Base-by-base conservation (phyloP, 306 rosid genomes). In the Pyrus betulifolia region DNA sequence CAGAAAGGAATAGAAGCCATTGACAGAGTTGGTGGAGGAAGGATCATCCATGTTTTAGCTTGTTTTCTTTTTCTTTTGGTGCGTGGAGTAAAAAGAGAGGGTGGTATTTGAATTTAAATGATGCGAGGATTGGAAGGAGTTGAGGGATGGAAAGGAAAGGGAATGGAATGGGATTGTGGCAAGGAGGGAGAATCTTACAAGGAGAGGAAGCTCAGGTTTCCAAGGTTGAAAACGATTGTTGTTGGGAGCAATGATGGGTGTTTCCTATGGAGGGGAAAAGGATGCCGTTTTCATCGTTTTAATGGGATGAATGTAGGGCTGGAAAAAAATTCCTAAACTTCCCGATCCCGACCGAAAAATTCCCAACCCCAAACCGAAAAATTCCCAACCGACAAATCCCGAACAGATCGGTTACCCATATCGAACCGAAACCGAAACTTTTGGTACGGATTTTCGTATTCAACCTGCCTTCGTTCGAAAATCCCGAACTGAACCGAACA, bases 231-330 rank as follows among this genome's bases (percentile, higher is more conserved):
- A 91, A 88, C 90, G 96, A 92, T 96, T 87, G 6, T 49, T 49
- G 96, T 91, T 92, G 96, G 96, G 92, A 81, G 96, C 94, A 96
- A 96, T 96, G 98, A 96, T 96, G 98, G 86, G 93, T 93, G 99
- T 96, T 96, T 93, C 99, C 97, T 88, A 86, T 69, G 77, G 74
- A 91, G 97, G 99, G 97, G 97, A 85, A 49, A 91, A 86, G 89
- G 96, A 96, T 96, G 92, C 96, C 93, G 89, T 96, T 96, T 89
- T 91, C 96, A 85, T 85, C 86, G 87, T 95, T 95, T 15, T 84
- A 88, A 89, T 89, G 89, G 89, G 86, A 91, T 84, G 82, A 84
- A 83, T 81, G 5, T 69, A 74, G 71, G 72, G 71, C 68, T 30
- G 42, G 42, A 2, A 38, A 38, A 49, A n/a, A 58, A 59, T 38